Conservation (phyloP, 75 land plant genomes). For the Picea sitchensis region DNA sequence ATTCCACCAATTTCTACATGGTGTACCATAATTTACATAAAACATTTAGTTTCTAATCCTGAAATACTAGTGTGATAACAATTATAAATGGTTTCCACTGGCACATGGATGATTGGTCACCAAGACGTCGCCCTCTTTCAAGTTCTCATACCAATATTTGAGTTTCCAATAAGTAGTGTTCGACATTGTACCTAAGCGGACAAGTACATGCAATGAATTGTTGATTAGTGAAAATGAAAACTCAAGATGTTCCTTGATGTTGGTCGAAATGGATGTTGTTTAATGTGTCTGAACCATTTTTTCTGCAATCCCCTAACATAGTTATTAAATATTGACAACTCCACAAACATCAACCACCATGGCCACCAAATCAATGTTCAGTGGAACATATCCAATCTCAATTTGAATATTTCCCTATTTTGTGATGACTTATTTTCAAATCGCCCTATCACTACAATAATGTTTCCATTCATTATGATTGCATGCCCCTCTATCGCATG, state of each 20-base stretch:
- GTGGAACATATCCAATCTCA: no score
- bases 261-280: conserved; percentile 32
- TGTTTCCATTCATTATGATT: conserved; percentile 96
- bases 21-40: conserved; percentile 97
- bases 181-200: conserved; percentile 98
- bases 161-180: conserved; percentile 97
- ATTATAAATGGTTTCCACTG: conserved; percentile 99
- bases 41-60: conserved; percentile 78
- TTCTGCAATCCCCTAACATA: conserved; percentile 98
- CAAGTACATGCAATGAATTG: conserved; percentile 75
- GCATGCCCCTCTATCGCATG: conserved; percentile 68
- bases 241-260: no score
- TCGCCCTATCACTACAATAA: conserved; percentile 88
- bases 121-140: conserved; percentile 92
- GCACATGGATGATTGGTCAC: conserved; percentile 98
- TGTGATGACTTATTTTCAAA: conserved; percentile 76
- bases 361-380: conserved; percentile 18
- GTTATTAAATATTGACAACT: conserved; percentile 90
- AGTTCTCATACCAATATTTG: conserved; percentile 73
- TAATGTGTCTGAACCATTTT: conserved; percentile 99
- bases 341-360: conserved; percentile 81
- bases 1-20: conserved; percentile 99
- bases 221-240: no score
- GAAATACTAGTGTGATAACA: conserved; percentile 91
- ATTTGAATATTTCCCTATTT: conserved; percentile 80